These are phyloP conservation scores for Piper betle DNA, from an alignment of 164 flowering plant species.

Conservation along the genomic window DNA sequence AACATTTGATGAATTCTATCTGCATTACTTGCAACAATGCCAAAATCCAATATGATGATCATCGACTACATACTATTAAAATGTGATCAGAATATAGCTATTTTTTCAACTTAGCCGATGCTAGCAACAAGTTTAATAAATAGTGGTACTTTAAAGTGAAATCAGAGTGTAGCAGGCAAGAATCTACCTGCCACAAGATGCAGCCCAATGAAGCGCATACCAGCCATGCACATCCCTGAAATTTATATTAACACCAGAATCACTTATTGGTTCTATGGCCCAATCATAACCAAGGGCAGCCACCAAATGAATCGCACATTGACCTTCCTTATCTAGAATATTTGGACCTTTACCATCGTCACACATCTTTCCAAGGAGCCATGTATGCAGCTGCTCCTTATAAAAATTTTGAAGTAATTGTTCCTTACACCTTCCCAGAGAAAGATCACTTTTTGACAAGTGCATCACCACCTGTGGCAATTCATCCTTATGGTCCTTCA, in stretches of 20 bases:
- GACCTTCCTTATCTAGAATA: conserved; percentile 70
- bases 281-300: conserved; percentile 97
- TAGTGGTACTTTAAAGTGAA: background rate
- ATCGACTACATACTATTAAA: too few relatives aligned
- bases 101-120: too few relatives aligned
- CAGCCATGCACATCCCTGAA: conserved; percentile 93
- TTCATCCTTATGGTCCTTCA: conserved; percentile 37
- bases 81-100: too few relatives aligned
- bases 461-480: conserved; percentile 32
- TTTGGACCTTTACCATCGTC: conserved; percentile 91
- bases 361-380: conserved; percentile 69
- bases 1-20: conserved; percentile 84
- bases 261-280: conserved; percentile 69
- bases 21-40: too few relatives aligned
- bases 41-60: too few relatives aligned
- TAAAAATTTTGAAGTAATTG: conserved; percentile 39
- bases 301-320: conserved; percentile 83
- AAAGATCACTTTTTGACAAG: conserved; percentile 23
- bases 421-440: conserved; percentile 31
- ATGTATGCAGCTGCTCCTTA: conserved; percentile 54
- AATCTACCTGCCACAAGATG: conserved; percentile 75
- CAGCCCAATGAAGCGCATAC: conserved; percentile 99
- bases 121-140: too few relatives aligned
- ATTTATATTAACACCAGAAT: conserved; percentile 75
- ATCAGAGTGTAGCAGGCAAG: background rate